These are phyloP conservation scores for Colletotrichum ledebouriae DNA, from an alignment of 2,329 filamentous ascomycete genomes.

Conservation along the genomic window DNA sequence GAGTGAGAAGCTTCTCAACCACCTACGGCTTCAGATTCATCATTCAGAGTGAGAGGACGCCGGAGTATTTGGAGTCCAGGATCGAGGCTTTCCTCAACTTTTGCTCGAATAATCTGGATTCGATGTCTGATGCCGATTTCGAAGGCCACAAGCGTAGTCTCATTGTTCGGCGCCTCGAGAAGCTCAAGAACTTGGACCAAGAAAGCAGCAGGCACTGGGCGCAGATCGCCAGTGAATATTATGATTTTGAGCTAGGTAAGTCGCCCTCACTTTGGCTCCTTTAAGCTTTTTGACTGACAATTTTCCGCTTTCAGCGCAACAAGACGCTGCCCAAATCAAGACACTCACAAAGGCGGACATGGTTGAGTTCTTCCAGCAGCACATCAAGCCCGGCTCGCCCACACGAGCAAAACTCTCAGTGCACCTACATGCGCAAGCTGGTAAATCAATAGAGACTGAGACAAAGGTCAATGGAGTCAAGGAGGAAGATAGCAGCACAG, in stretches of 20 bases:
- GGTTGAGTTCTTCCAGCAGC: slow-evolving; percentile 80
- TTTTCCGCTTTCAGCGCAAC: slow-evolving; percentile 66
- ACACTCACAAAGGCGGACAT: slow-evolving; percentile 84
- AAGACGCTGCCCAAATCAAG: slow-evolving; percentile 82
- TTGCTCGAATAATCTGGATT: slow-evolving; percentile 74
- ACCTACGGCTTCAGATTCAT: slow-evolving; percentile 90
- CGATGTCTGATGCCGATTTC: slow-evolving; percentile 88
- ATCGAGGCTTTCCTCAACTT: slow-evolving; percentile 86
- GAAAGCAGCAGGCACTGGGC: slow-evolving; percentile 88
- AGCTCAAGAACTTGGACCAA: slow-evolving; percentile 89
- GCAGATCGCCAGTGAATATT: slow-evolving; percentile 87
- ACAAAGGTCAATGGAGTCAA: slow-evolving; percentile 50
- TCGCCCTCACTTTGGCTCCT: slow-evolving; percentile 36
- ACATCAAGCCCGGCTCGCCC: slow-evolving; percentile 80
- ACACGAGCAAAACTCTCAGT: slow-evolving; percentile 86
- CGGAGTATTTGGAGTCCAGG: slow-evolving; percentile 85
- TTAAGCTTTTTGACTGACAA: slow-evolving; percentile 41
- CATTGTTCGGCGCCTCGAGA: slow-evolving; percentile 88
- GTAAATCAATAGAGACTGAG: slow-evolving; percentile 61
- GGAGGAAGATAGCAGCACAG: slow-evolving; percentile 50
- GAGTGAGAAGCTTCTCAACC: slow-evolving; percentile 77
- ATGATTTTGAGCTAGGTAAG: slow-evolving; percentile 89
- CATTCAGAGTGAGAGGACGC: slow-evolving; percentile 91
- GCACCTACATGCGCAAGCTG: slow-evolving; percentile 82
- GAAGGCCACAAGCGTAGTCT: slow-evolving; percentile 92